Conservation (phyloP, 805 yeast genomes). For the Starmerella davenportii region DNA sequence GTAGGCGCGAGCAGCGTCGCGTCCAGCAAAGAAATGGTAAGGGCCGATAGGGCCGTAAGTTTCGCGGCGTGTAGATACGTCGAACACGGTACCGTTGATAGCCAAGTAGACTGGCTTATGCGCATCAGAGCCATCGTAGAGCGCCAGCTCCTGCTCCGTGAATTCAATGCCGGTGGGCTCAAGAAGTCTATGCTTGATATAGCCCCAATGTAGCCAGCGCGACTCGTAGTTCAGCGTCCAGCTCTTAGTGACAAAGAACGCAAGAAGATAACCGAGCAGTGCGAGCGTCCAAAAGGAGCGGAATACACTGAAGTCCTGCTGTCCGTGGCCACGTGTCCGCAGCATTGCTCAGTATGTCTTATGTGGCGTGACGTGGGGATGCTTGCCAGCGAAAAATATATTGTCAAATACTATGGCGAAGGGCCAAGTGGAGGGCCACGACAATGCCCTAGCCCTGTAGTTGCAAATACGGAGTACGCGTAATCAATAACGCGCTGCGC, state of each 20-base stretch:
- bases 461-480: too few species aligned
- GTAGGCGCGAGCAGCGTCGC: constrained; percentile 50
- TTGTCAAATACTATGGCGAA: too few species aligned
- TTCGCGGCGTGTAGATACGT: constrained; percentile 34
- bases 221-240: constrained; percentile 46
- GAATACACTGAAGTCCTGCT: too few species aligned
- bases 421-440: too few species aligned
- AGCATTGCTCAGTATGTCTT: too few species aligned
- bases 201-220: constrained; percentile 30
- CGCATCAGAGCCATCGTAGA: constrained; percentile 34
- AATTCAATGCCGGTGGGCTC: constrained; percentile 21
- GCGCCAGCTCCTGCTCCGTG: constrained; percentile 31
- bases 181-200: constrained; percentile 21
- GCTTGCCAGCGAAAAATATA: too few species aligned
- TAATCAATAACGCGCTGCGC: too few species aligned
- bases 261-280: neutral
- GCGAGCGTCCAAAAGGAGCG: neutral
- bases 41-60: constrained; percentile 45
- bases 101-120: constrained; percentile 39
- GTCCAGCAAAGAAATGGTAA: constrained; percentile 42
- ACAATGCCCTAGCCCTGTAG: too few species aligned
- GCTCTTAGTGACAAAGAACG: constrained; percentile 32
- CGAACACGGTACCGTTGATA: constrained; percentile 43
- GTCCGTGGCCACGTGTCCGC: too few species aligned
- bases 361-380: too few species aligned